These are phyloP conservation scores for Penicillium alfredii DNA, from an alignment of 495 filamentous ascomycete species.

Conservation along the genomic window DNA sequence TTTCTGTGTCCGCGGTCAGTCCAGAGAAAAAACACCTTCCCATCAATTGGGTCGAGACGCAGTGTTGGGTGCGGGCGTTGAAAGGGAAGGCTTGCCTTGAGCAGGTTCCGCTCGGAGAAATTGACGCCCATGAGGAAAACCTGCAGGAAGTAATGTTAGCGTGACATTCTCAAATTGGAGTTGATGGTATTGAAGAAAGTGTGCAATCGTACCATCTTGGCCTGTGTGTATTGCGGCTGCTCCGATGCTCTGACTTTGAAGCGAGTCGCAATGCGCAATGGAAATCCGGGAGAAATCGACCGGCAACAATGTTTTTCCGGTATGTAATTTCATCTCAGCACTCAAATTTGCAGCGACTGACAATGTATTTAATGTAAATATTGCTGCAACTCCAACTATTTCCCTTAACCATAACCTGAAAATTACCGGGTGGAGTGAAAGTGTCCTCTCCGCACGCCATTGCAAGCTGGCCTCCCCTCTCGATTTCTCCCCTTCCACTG, in stretches of 20 bases:
- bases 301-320: constrained; percentile 37
- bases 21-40: constrained; percentile 12
- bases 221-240: constrained; percentile 5
- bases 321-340: constrained; percentile 1
- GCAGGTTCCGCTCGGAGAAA: constrained; percentile 74
- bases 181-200: background rate
- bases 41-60: constrained; percentile 5
- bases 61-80: constrained; percentile 5
- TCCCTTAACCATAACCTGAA: background rate
- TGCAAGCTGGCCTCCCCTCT: constrained; percentile 40
- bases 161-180: too few species aligned
- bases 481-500: constrained; percentile 7
- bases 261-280: constrained; percentile 11
- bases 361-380: constrained; percentile 10
- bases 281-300: constrained; percentile 28
- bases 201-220: constrained; percentile 29
- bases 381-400: background rate
- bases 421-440: constrained; percentile 3
- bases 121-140: constrained; percentile 80
- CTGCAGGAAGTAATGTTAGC: too few species aligned
- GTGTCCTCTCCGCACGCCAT: constrained; percentile 27
- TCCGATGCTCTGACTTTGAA: constrained; percentile 4
- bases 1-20: constrained; percentile 50
- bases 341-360: background rate
- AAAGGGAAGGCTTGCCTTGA: constrained; percentile 56